Evolutionary conservation across 179 eudicot genomes (phyloP).

Genomic region (Gypsophila paniculata): DNA sequence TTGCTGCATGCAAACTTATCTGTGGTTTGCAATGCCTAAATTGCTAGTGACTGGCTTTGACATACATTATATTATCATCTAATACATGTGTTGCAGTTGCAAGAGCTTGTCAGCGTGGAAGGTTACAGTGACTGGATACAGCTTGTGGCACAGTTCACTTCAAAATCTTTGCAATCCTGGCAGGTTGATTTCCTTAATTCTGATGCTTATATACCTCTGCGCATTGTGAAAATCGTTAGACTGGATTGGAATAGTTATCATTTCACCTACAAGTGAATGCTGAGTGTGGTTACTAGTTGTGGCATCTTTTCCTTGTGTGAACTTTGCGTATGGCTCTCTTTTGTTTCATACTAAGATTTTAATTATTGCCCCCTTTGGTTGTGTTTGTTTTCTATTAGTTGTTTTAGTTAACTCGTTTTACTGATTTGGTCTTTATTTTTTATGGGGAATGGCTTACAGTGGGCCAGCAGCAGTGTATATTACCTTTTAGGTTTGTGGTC

Average conservation of each 20-base stretch:
- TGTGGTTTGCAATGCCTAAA: slow-evolving; percentile 5
- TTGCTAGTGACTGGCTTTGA: slow-evolving; percentile 9
- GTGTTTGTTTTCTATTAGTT: slow-evolving; percentile 1
- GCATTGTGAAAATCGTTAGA: not conserved
- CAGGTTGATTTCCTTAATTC: slow-evolving; percentile 45
- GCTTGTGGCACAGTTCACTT: slow-evolving; percentile 88
- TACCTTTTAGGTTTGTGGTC: slow-evolving; percentile 97
- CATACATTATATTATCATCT: slow-evolving; percentile 6
- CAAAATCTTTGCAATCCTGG: slow-evolving; percentile 90
- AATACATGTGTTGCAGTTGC: slow-evolving; percentile 48
- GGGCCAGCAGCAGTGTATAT: slow-evolving; percentile 98
- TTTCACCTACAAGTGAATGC: not conserved
- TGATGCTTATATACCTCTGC: not conserved
- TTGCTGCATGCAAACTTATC: not conserved
- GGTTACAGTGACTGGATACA: slow-evolving; percentile 95
- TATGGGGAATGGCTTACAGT: slow-evolving; percentile 38
- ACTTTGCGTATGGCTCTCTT: not conserved
- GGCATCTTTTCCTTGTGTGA: not conserved
- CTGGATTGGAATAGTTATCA: not conserved
- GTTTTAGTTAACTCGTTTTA: not conserved
- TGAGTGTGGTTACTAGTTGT: not conserved
- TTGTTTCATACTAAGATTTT: not conserved
- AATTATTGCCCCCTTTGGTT: not conserved
- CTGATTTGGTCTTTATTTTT: slow-evolving; percentile 6
- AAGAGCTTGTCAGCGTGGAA: slow-evolving; percentile 88